A percentile compares a stretch with the other conserved stretches of the same genome.
These are phyloP conservation scores for Teratosphaeria destructans DNA, from an alignment of 2,329 filamentous ascomycete species.

Conservation along the genomic window DNA sequence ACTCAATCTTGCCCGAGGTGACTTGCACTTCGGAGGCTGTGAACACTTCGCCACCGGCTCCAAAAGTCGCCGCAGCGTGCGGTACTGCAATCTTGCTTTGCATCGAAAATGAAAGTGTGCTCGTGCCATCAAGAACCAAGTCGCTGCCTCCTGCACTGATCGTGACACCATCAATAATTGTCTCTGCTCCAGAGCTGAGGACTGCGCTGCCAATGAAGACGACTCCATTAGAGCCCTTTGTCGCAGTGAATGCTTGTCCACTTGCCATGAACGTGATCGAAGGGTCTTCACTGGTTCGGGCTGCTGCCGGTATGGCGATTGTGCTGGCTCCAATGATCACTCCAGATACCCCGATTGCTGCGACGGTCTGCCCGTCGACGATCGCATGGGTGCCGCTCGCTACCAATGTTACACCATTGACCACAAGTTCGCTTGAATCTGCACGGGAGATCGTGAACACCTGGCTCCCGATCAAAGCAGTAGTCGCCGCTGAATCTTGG, in stretches of 20 bases:
- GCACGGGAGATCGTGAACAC: background rate
- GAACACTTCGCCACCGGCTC: background rate
- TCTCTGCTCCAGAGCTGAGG: background rate
- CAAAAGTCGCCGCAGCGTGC: background rate
- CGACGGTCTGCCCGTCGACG: background rate
- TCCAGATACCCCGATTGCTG: background rate
- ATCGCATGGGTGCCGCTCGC: background rate
- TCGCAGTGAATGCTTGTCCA: background rate
- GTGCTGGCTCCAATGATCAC: background rate
- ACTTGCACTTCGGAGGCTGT: background rate
- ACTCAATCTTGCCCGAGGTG: background rate
- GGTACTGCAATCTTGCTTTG: background rate
- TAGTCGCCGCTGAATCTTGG: background rate
- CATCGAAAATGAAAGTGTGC: background rate
- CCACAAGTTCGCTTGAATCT: background rate
- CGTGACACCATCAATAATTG: background rate
- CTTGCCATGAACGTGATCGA: background rate
- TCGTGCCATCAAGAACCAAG: background rate
- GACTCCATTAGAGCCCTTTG: background rate
- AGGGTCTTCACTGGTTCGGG: background rate
- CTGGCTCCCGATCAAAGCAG: background rate
- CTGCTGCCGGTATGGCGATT: background rate
- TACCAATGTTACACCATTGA: background rate
- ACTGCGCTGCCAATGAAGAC: background rate
- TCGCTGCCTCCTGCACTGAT: background rate